Conservation (phyloP, 768 basidiomycete genomes). For the Tricholoma sp. region DNA sequence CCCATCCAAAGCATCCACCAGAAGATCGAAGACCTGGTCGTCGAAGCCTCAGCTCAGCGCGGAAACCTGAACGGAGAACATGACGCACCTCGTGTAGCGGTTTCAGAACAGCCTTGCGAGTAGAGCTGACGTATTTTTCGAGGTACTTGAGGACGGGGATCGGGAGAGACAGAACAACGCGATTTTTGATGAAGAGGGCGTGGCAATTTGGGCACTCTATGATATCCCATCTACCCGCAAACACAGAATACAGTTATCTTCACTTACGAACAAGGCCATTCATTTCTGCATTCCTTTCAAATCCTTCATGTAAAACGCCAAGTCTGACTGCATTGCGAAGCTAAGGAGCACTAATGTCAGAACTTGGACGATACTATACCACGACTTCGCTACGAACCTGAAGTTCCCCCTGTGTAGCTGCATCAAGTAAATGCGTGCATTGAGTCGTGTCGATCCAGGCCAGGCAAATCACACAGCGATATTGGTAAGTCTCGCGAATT, state of each 20-base stretch:
- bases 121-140: no score
- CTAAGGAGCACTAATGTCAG: background rate
- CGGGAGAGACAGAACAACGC: background rate
- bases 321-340: background rate
- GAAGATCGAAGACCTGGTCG: no score
- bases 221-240: background rate
- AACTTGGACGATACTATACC: background rate
- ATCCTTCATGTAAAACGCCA: background rate
- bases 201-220: background rate
- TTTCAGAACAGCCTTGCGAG: no score
- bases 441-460: no score
- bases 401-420: background rate
- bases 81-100: no score
- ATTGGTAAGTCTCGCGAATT: background rate
- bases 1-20: background rate
- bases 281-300: background rate
- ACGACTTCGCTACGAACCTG: background rate
- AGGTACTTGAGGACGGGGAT: no score
- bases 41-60: no score
- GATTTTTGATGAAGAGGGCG: background rate
- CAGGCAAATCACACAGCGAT: no score
- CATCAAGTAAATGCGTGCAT: no score
- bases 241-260: background rate
- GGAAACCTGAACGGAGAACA: no score
- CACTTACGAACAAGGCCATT: background rate